Conservation (phyloP, 2,329 filamentous ascomycete species). For the Plenodomus lindquistii region DNA sequence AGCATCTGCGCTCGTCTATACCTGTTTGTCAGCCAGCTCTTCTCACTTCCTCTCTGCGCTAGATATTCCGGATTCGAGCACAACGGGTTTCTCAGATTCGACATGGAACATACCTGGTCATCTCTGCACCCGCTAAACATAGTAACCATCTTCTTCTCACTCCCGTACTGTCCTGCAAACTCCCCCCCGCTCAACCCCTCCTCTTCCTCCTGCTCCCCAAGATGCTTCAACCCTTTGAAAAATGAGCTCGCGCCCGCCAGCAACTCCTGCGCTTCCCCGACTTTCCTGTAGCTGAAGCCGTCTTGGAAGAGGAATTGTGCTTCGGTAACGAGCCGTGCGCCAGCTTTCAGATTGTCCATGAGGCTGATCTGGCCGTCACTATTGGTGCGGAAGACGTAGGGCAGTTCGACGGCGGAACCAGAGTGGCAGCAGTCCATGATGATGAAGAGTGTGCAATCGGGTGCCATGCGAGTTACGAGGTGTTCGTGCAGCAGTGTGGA, state of each 20-base stretch:
- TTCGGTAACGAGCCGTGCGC: slow-evolving; percentile 54
- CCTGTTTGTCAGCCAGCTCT: neutral
- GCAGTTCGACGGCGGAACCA: slow-evolving; percentile 62
- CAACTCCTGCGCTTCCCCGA: slow-evolving; percentile 57
- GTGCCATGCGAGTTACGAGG: slow-evolving; percentile 57
- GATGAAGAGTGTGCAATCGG: slow-evolving; percentile 57
- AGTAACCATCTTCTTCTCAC: slow-evolving; percentile 53
- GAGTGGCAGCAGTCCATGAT: slow-evolving; percentile 67
- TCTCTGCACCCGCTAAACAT: slow-evolving; percentile 58
- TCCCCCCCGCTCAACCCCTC: slow-evolving; percentile 44
- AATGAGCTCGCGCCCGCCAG: slow-evolving; percentile 59
- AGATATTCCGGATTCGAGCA: neutral
- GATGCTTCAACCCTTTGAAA: slow-evolving; percentile 57
- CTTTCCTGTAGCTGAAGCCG: slow-evolving; percentile 54
- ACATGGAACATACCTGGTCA: slow-evolving; percentile 42
- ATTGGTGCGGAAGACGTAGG: slow-evolving; percentile 61
- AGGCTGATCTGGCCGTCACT: slow-evolving; percentile 60
- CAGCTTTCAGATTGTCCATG: slow-evolving; percentile 59
- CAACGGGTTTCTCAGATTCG: neutral
- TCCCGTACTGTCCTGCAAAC: slow-evolving; percentile 51
- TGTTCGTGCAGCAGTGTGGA: slow-evolving; percentile 57
- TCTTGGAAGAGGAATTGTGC: slow-evolving; percentile 56
- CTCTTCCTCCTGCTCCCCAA: slow-evolving; percentile 49
- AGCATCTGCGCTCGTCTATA: slow-evolving; percentile 52
- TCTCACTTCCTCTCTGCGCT: neutral